Base-by-base conservation (phyloP, 371 early-diverging fungal genomes). In the Mortierella sp. region DNA sequence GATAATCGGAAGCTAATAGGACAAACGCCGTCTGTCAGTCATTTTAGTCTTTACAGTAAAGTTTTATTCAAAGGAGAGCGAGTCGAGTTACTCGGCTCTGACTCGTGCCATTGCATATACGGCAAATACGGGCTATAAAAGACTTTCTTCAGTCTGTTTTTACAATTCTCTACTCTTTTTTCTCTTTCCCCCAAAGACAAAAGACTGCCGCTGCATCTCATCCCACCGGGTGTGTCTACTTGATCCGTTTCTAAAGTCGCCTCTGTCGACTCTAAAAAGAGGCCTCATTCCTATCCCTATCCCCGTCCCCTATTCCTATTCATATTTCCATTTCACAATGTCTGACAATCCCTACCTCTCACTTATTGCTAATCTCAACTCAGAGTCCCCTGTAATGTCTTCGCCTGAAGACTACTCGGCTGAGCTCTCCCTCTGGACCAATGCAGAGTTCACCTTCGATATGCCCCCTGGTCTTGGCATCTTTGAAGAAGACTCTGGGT, bases 361-460 rank as follows among this genome's bases (percentile, higher is more conserved):
- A 19, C 77, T 82, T 43, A 76, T 77, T 43, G 77, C 75, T 43
- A 77, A 73, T 72, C 83, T 76, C 74, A 82, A 82, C 61, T 50
- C 77, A 11, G 74, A 63, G 61, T 78, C 79, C 61, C 76, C 77
- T 10, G 67, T 75, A 41, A 78, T 74, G 52, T 75, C 84, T 41
- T 74, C 77, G 47, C 84, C 69, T 38, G 83, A 81, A 47, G 84
- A 84, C 36, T 82, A 69, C 58, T 72, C 81, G 63, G 77, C 77
- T 38, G 83, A 84, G 24, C 74, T 81, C 60, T 72, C 80, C n/a
- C 80, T 88, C 57, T 83, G 89, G 91, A 87, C 86, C 52, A 90
- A 88, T 74, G 88, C 89, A 21, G 88, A 90, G 84, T 91, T 90
- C 69, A 88, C 90, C 19, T 91, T 89, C 69, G 90, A 90, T 72